Conservation (phyloP, 441 rosid genomes). For the Adansonia gregorii region DNA sequence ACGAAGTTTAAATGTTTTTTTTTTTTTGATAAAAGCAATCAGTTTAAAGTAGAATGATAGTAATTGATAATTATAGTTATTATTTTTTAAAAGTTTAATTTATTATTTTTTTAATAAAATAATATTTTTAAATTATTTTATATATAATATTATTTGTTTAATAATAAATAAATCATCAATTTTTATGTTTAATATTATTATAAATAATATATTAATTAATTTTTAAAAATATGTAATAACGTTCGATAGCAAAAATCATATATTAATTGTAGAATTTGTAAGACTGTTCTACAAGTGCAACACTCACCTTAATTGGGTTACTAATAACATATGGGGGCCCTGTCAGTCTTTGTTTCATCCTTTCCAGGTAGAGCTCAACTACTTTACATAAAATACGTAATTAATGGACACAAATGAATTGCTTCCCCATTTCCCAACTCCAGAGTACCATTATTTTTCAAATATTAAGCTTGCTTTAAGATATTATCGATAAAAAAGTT, state of each 20-base stretch:
- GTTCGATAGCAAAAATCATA: too few relatives aligned
- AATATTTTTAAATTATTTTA: not conserved
- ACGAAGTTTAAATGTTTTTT: not conserved
- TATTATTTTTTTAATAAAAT: not conserved
- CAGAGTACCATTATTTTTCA: not conserved
- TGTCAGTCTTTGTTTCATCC: slow-evolving; percentile 22
- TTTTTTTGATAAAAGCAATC: too few relatives aligned
- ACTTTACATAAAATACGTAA: slow-evolving; percentile 10
- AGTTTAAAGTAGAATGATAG: not conserved
- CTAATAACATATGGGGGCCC: slow-evolving; percentile 34
- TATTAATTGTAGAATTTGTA: too few relatives aligned
- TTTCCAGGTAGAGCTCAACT: slow-evolving; percentile 31
- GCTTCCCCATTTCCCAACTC: not conserved
- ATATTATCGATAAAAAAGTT: not conserved
- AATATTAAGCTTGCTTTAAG: not conserved
- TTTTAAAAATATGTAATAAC: too few relatives aligned
- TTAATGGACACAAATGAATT: not conserved
- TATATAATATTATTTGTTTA: too few relatives aligned
- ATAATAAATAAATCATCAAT: too few relatives aligned
- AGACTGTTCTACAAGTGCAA: not conserved
- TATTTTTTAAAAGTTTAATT: not conserved
- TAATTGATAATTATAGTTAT: not conserved
- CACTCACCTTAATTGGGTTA: slow-evolving; percentile 31
- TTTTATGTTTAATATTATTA: too few relatives aligned
- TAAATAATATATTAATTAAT: too few relatives aligned